Evolutionary conservation across 2,329 filamentous ascomycete species (phyloP).

Genomic region (Penicillium sp.): DNA sequence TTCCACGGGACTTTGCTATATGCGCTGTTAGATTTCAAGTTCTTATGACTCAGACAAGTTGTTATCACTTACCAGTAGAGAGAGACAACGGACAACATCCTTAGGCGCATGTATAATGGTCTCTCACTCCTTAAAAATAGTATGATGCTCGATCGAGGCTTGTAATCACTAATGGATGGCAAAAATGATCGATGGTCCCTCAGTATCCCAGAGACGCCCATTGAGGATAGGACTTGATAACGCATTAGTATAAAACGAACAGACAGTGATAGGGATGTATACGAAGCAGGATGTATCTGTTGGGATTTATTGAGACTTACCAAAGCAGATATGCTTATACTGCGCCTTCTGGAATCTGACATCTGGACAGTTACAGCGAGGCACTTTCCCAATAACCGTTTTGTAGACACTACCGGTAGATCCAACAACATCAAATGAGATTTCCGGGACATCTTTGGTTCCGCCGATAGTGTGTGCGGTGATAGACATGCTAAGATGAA

Average conservation of each 20-base stretch:
- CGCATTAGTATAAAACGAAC: not conserved
- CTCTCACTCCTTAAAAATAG: conserved; percentile 53
- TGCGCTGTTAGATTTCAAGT: not conserved
- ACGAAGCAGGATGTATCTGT: not conserved
- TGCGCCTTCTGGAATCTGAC: conserved; percentile 48
- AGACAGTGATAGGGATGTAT: no score
- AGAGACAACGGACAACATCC: conserved; percentile 41
- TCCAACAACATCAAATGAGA: conserved; percentile 58
- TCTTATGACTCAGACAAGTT: not conserved
- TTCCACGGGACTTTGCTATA: conserved; percentile 31
- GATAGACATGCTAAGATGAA: conserved; percentile 53
- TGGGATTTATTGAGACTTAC: conserved; percentile 34
- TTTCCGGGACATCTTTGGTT: conserved; percentile 46
- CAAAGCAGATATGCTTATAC: conserved; percentile 63
- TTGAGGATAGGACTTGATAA: not conserved
- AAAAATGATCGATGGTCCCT: not conserved
- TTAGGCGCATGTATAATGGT: conserved; percentile 31
- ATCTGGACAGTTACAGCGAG: conserved; percentile 57
- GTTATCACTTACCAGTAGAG: conserved; percentile 44
- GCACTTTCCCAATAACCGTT: conserved; percentile 53
- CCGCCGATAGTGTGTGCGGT: conserved; percentile 50
- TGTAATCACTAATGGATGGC: not conserved
- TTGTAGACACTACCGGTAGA: conserved; percentile 62
- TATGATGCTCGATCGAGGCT: not conserved
- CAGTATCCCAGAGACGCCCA: not conserved